These are phyloP conservation scores for Cladorrhinum samala DNA, from an alignment of 495 filamentous ascomycete genomes.

Conservation along the genomic window DNA sequence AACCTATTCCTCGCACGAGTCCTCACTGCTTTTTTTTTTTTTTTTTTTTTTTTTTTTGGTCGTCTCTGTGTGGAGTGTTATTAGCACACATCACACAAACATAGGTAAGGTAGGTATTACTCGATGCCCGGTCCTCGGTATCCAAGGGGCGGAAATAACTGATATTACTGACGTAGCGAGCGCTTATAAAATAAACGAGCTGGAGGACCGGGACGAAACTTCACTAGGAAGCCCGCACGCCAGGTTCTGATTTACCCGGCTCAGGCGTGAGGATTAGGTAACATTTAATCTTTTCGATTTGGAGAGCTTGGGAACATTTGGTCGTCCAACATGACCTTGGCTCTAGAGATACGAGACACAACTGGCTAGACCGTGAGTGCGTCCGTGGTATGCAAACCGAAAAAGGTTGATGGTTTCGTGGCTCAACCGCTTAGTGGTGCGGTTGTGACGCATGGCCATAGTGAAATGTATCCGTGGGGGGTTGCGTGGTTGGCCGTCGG, in stretches of 20 bases:
- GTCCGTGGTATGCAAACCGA: not conserved
- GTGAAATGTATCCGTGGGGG: not conserved
- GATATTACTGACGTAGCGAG: not conserved
- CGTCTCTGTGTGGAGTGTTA: too few species aligned
- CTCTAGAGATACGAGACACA: not conserved
- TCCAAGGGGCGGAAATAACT: not conserved
- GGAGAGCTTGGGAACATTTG: not conserved
- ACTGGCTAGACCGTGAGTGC: not conserved
- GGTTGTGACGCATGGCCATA: not conserved
- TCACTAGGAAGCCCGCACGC: not conserved
- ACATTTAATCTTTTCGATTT: not conserved
- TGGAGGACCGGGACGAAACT: not conserved
- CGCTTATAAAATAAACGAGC: not conserved
- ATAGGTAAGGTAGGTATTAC: too few species aligned
- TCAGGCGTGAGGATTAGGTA: not conserved
- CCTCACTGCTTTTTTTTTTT: too few species aligned
- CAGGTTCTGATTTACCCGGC: not conserved
- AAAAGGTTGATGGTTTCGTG: too few species aligned
- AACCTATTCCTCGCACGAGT: too few species aligned
- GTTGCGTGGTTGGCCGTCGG: not conserved
- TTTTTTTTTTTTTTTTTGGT: too few species aligned
- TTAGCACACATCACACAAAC: too few species aligned
- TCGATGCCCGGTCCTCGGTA: not conserved
- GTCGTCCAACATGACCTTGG: not conserved
- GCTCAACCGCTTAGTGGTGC: not conserved